Conservation (phyloP, 2,329 filamentous ascomycete genomes). For the Aspergillus sp. region DNA sequence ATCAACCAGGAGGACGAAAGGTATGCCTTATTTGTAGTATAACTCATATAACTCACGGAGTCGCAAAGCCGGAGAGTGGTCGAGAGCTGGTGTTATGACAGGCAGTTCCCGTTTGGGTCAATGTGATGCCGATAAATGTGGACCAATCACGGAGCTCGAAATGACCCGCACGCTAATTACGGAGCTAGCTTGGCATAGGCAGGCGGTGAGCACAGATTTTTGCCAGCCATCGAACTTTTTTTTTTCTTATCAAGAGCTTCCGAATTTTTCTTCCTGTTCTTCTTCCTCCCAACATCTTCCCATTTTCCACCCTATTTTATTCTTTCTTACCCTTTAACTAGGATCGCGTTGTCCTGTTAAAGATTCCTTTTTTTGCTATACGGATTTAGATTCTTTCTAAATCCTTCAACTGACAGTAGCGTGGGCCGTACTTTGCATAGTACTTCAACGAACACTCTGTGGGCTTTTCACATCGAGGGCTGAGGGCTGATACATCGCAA, state of each 20-base stretch:
- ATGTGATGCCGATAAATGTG: not conserved
- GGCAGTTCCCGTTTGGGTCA: not conserved
- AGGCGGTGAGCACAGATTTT: conserved; percentile 24
- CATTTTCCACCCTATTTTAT: conserved; percentile 3
- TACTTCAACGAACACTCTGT: conserved; percentile 32
- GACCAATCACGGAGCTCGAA: not conserved
- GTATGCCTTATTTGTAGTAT: not conserved
- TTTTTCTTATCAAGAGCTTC: conserved; percentile 25
- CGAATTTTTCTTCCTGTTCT: conserved; percentile 15
- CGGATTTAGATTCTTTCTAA: conserved; percentile 13
- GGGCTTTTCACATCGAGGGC: conserved; percentile 36
- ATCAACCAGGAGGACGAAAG: conserved; percentile 11
- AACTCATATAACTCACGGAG: not conserved
- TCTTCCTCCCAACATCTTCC: conserved; percentile 14
- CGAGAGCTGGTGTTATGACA: not conserved
- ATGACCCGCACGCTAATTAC: not conserved
- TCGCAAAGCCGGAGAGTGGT: not conserved
- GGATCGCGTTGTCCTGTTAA: conserved; percentile 1
- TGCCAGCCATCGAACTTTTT: conserved; percentile 26
- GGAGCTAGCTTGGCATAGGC: conserved; percentile 1
- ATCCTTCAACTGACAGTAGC: conserved; percentile 24
- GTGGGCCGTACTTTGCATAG: conserved; percentile 28
- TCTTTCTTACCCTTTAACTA: conserved; percentile 10
- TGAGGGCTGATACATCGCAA: conserved; percentile 37
- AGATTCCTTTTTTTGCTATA: conserved; percentile 2